Conservation (phyloP, 306 rosid genomes). For the Vachellia pachyceras region DNA sequence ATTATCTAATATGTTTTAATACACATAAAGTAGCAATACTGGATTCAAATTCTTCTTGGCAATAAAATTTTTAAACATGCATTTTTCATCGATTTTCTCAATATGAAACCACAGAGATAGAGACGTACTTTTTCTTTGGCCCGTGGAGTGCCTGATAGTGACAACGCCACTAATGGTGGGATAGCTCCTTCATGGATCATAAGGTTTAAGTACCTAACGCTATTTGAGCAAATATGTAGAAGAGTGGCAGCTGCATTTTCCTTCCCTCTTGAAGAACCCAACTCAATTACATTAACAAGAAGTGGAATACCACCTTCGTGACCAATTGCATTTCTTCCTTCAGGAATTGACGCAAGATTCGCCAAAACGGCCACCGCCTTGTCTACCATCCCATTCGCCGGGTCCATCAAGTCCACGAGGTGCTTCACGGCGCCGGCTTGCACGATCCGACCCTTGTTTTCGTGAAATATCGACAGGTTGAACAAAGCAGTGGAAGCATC, state of each 20-base stretch:
- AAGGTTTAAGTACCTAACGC: background rate
- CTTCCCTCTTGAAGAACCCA: conserved; percentile 85
- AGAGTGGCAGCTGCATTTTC: conserved; percentile 92
- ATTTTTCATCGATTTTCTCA: too few relatives aligned
- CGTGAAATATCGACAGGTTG: conserved; percentile 72
- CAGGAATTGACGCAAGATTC: conserved; percentile 78
- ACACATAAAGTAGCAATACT: too few relatives aligned
- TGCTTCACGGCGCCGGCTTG: conserved; percentile 83
- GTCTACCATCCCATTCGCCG: conserved; percentile 85
- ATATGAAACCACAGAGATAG: too few relatives aligned
- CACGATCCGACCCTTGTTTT: conserved; percentile 79
- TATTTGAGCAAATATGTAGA: conserved; percentile 71
- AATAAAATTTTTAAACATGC: too few relatives aligned
- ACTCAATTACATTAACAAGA: conserved; percentile 83
- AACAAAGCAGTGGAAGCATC: conserved; percentile 91
- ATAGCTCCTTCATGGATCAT: too few relatives aligned
- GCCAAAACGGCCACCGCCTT: conserved; percentile 87
- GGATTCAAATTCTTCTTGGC: too few relatives aligned
- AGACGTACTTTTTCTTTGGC: too few relatives aligned
- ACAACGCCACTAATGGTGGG: too few relatives aligned
- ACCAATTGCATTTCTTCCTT: conserved; percentile 44
- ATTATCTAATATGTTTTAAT: too few relatives aligned
- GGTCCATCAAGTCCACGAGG: conserved; percentile 89
- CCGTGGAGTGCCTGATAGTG: too few relatives aligned
- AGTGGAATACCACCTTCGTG: conserved; percentile 66